Evolutionary conservation across 2,329 filamentous ascomycete species (phyloP), one percentile per base, ranked within the genome.

Genomic region (Mollisiaceae sp.): DNA sequence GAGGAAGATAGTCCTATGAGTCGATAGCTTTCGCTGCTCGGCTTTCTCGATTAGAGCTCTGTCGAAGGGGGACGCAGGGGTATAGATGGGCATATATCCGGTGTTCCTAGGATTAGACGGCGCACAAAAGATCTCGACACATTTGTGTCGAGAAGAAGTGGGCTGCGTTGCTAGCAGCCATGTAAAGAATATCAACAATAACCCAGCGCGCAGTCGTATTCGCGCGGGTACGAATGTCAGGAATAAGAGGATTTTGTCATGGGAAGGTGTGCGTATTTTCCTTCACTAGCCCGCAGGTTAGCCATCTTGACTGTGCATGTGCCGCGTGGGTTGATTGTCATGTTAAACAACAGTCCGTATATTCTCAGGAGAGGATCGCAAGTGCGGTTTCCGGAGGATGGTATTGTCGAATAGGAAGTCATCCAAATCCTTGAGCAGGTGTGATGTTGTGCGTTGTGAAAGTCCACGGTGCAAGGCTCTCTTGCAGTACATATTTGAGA

Each of bases 1-100:
- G 72, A 15, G 66, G 69, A 32, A 59, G 72, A 64, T 70, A 67
- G 54, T 20, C 15, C 45, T 50, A 8, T 50, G n/a, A 50, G n/a
- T 50, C 6, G 45, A 50, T 50, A 15, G 41, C 4, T 35, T 18
- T 38, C n/a, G 22, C 22, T 50, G n/a, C 6, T n/a, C n/a, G 20
- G n/a, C n/a, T 50, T 50, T 50, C 45, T 20, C 6, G 22, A 50
- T 24, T 20, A 20, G 8, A 22, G 18, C 18, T 9, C 11, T 24
- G 18, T n/a, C 9, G 45, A 50, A n/a, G 45, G 45, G 45, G 45
- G 45, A n/a, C 18, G n/a, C 4, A 5, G 45, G n/a, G 45, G 4
- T 22, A 50, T 50, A 22, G n/a, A 50, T 14, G 35, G 24, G 52
- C 27, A 36, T 55, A n/a, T 8, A 14, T 55, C 27, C 56, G 32